Evolutionary conservation across 192 early-diverging fungal genomes (phyloP).

Genomic region (Entomortierella parvispora): DNA sequence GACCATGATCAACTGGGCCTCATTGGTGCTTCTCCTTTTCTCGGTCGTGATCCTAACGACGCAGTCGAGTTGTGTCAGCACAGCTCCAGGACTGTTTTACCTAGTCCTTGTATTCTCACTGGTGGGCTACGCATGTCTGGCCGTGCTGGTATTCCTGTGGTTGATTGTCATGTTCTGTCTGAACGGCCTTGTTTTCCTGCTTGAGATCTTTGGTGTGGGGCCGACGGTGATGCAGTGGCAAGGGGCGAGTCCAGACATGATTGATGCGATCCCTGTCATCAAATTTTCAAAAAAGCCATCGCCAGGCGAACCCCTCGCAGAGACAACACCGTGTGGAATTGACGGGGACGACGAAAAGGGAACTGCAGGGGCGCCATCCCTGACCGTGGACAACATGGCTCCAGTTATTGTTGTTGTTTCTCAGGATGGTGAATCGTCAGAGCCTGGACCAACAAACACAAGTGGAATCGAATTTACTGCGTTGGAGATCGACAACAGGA

Average conservation of each 20-base stretch:
- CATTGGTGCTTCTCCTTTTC: slow-evolving; percentile 25
- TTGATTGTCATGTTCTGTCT: slow-evolving; percentile 42
- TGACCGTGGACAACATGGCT: neutral
- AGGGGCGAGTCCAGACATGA: slow-evolving; percentile 38
- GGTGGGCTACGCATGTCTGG: slow-evolving; percentile 28
- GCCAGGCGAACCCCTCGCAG: neutral
- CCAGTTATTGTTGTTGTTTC: slow-evolving; percentile 34
- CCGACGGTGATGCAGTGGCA: slow-evolving; percentile 50
- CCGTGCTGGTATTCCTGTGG: slow-evolving; percentile 32
- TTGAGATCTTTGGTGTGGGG: slow-evolving; percentile 45
- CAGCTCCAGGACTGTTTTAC: slow-evolving; percentile 37
- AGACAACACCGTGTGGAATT: too few species aligned
- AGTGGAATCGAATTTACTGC: too few species aligned
- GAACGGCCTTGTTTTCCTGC: slow-evolving; percentile 31
- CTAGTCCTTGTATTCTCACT: slow-evolving; percentile 30
- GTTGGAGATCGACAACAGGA: neutral
- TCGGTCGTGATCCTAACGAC: slow-evolving; percentile 37
- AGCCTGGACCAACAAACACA: too few species aligned
- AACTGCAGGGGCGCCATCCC: neutral
- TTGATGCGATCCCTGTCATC: slow-evolving; percentile 35
- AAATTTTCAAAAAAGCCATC: slow-evolving; percentile 24
- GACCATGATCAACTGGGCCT: slow-evolving; percentile 50
- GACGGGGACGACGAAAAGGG: too few species aligned
- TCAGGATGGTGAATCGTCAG: too few species aligned
- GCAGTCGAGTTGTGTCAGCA: slow-evolving; percentile 24